Conservation (phyloP, 2,329 filamentous ascomycete species). For the Cordyceps tenuipes region DNA sequence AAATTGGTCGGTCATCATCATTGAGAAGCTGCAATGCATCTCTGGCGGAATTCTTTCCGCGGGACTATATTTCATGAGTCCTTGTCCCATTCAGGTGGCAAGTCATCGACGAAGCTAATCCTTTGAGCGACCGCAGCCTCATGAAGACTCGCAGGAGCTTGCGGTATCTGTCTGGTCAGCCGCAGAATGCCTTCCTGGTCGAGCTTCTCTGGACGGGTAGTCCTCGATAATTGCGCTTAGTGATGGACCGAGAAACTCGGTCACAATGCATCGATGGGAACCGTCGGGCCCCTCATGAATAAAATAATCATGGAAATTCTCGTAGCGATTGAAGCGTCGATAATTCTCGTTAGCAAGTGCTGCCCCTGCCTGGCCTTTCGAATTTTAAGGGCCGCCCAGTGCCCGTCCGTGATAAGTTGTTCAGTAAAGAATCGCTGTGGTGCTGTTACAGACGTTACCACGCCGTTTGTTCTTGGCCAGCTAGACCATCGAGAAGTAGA, state of each 20-base stretch:
- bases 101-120: too few relatives aligned
- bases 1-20: too few relatives aligned
- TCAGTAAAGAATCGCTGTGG: too few relatives aligned
- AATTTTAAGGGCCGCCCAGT: neutral
- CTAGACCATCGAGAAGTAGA: slow-evolving; percentile 4
- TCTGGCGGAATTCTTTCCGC: too few relatives aligned
- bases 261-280: slow-evolving; percentile 26
- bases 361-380: neutral
- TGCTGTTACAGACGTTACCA: neutral
- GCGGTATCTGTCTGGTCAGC: slow-evolving; percentile 21
- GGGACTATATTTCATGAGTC: too few relatives aligned
- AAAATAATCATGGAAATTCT: neutral
- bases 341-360: too few relatives aligned
- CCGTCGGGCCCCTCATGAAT: slow-evolving; percentile 20
- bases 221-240: slow-evolving; percentile 19
- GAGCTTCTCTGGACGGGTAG: slow-evolving; percentile 18
- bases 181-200: neutral
- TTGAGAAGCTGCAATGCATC: too few relatives aligned
- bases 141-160: slow-evolving; percentile 22
- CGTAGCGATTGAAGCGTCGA: neutral
- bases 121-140: slow-evolving; percentile 17
- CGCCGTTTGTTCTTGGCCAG: slow-evolving; percentile 5
- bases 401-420: neutral
- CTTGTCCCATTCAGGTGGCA: too few relatives aligned
- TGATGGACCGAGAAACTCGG: slow-evolving; percentile 21